Conservation (phyloP, 345 rosid species). For the Odontarrhena argentea region DNA sequence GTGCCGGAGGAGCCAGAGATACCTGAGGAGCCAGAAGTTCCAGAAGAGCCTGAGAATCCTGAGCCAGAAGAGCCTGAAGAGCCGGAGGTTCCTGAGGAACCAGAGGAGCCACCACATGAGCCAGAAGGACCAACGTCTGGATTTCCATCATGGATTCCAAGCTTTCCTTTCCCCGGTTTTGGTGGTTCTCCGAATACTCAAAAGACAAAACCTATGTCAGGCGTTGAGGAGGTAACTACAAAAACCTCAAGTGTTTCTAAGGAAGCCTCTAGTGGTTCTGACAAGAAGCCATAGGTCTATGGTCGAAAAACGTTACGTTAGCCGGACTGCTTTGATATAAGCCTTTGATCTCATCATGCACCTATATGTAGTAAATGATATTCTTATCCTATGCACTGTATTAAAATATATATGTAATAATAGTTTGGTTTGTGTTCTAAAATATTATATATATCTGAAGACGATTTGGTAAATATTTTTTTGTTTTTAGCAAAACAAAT, state of each 20-base stretch:
- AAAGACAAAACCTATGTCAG: slow-evolving; percentile 14
- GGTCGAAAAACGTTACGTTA: not conserved
- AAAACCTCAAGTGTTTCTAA: slow-evolving; percentile 13
- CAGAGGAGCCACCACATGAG: slow-evolving; percentile 26
- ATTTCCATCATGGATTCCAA: slow-evolving; percentile 35
- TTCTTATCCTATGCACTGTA: not conserved
- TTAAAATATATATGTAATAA: not conserved
- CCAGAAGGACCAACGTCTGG: slow-evolving; percentile 22
- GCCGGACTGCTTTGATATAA: no score
- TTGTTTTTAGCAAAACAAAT: no score
- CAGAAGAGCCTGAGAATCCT: slow-evolving; percentile 19
- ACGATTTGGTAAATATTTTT: no score
- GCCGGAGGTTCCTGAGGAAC: slow-evolving; percentile 29
- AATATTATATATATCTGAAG: no score
- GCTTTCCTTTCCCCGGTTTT: slow-evolving; percentile 37
- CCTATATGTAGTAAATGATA: slow-evolving; percentile 1
- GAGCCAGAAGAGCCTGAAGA: slow-evolving; percentile 30
- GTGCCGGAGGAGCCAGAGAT: slow-evolving; percentile 18
- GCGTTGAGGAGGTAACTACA: slow-evolving; percentile 3
- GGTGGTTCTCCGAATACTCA: slow-evolving; percentile 20
- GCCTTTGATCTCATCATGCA: not conserved
- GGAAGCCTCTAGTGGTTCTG: slow-evolving; percentile 14
- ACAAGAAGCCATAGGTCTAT: slow-evolving; percentile 41
- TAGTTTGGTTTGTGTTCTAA: slow-evolving; percentile 3
- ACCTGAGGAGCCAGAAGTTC: slow-evolving; percentile 8